Base-by-base conservation (phyloP, 2,329 filamentous ascomycete genomes). In the Calonectria pseudoturangicola region DNA sequence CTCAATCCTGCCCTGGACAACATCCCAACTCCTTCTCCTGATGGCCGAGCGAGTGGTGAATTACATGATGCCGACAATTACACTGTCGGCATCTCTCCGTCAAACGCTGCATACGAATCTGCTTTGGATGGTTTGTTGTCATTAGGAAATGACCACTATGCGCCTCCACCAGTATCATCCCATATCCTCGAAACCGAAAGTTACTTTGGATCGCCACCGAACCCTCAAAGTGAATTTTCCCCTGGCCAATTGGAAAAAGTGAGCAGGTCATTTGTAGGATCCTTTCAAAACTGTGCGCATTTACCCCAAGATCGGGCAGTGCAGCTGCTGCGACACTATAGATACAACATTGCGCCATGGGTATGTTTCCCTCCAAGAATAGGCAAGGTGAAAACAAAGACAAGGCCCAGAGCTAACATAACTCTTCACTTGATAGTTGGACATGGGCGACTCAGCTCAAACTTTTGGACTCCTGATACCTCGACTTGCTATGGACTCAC, bases 291-390 rank as follows among this genome's bases (percentile, higher is more conserved):
- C 39, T 80, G 79, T 54, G 72, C 76, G 4, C 77, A 79, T 64
- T 70, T 77, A 66, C 76, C 77, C 2, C 79, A 81, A n/a, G 77
- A 76, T 71, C 74, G 73, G 6, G 74, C 50, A 13, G 76, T 84
- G 33, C 78, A 80, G 33, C 74, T 87, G 2, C 68, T 87, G 15
- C 82, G 85, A n/a, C 81, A 86, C 66, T 88, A 86, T 67, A 80
- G 85, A 54, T 88, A 88, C 65, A 82, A 86, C 48, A 81, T 88
- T 39, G 85, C 86, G 7, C 84, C 85, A 25, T 87, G 86, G 86
- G 86, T 87, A 79, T 66, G 82, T 79, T 21, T 33, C 8, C 50
- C 43, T 25, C 21, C 45, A 9, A 33, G 2, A 15, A 39, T 25
- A 41, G 15, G 9, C 36, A n/a, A 27, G 6, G 7, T 36, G 18